Base-by-base conservation (phyloP, 2,329 filamentous ascomycete genomes). In the Grosmannia clavigera region DNA sequence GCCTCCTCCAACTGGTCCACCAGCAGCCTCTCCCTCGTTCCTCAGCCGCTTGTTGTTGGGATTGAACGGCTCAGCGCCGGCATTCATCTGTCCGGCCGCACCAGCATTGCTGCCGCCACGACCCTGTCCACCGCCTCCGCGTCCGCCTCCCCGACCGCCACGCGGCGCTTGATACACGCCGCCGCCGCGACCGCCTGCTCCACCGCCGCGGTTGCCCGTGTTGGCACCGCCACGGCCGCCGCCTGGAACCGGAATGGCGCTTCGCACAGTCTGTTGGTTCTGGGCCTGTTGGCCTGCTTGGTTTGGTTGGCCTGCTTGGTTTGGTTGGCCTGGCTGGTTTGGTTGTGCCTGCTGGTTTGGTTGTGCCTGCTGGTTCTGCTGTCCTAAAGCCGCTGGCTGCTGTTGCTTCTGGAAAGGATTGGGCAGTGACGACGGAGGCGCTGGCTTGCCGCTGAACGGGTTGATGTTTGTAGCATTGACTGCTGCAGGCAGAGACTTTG, bases 21-120 rank as follows among this genome's bases (percentile, higher is more conserved):
- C 57, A 10, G 69, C 70, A 10, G 65, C 64, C 51, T 74, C 73
- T 16, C 69, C 70, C 60, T 82, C 80, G 60, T 80, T 79, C 33
- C 80, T 74, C 25, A 78, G 74, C 43, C 81, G 74, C 70, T 83
- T 83, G 65, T 77, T 80, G 27, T 79, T 16, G 22, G 31, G 43
- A n/a, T 43, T 57, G 19, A 57, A 57, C 14, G 55, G 3, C 38
- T 80, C 78, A 16, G 76, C 80, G 12, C 73, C 70, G 2, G 76
- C 75, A 66, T 78, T 82, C 46, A 82, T 66, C 7, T 71, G 71
- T 61, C 75, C 72, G 3, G 55, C 71, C 19, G 70, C 71, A 3
- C 70, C 69, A 10, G 69, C 70, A 11, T 60, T 59, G 14, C 65
- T 63, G 2, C 67, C 66, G 9, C 65, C 63, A 2, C 64, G 62